Conservation (phyloP, 139 green algal species). For the Volvox africanus region DNA sequence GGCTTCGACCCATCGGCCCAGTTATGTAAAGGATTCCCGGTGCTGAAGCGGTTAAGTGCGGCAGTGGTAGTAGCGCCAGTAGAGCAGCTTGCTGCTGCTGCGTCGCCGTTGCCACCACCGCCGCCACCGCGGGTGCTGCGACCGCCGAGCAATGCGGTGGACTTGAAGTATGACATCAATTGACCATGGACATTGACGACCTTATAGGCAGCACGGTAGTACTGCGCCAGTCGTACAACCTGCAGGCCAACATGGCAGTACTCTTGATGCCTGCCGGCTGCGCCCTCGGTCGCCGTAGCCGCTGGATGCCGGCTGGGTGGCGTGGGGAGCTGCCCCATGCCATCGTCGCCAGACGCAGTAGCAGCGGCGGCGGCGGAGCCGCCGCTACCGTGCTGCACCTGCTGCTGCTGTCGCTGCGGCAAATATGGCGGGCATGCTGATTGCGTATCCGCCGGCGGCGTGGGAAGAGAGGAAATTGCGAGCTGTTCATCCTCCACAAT, state of each 20-base stretch:
- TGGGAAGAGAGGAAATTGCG: no score
- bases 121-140: background rate
- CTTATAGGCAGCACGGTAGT: slow-evolving; percentile 34
- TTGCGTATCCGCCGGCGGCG: background rate
- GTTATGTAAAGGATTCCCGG: no score
- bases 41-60: no score
- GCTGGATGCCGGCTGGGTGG: background rate
- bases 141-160: background rate
- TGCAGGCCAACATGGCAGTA: background rate
- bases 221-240: slow-evolving; percentile 37
- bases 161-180: background rate
- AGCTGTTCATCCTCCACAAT: no score
- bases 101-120: no score
- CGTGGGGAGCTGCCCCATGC: background rate
- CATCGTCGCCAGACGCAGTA: background rate
- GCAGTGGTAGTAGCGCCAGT: no score
- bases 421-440: background rate
- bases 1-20: no score
- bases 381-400: background rate
- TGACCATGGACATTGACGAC: background rate
- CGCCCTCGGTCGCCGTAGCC: background rate
- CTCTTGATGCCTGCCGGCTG: background rate
- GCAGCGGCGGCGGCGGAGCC: background rate
- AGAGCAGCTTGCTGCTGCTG: no score
- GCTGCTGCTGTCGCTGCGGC: background rate